Base-by-base conservation (phyloP, 2,329 filamentous ascomycete species). In the Phaeophleospora eucalypticola region DNA sequence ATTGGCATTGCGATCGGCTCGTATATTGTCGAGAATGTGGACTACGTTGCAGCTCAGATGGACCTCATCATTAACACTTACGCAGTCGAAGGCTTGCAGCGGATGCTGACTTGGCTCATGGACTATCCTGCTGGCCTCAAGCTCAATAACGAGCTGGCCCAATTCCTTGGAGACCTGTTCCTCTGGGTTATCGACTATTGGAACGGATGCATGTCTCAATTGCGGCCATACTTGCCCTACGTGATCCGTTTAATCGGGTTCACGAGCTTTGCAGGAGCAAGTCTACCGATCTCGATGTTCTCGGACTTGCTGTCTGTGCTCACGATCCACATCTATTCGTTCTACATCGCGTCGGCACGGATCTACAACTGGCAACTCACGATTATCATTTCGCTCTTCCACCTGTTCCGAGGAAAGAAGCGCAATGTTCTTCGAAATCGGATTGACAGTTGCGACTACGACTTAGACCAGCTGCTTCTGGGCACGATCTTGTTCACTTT, bases 361-460 rank as follows among this genome's bases (percentile, higher is more conserved):
- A 97, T 98, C 61, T 98, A 91, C 69, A 89, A 97, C 70, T 98
- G 93, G 93, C 93, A 98, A 69, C 82, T 98, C 51, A 95, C 87
- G 3, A 97, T 98, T 53, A 85, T 98, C 55, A 84, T 91, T 56
- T 97, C 91, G 9, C 82, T 98, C n/a, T 98, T 98, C 68, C 94
- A 98, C 66, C 82, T 98, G 8, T 98, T 98, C 65, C 87, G 91
- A 24, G 94, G 93, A 48, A 97, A 96, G 73, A 98, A 98, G 68
- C 86, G 95, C 65, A 98, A 98, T 58, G 86, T 98, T 14, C 80
- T 98, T 17, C 86, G 94, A 52, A 95, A 96, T 64, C 89, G 93
- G 70, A 97, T 98, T 61, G 93, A 98, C 66, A 95, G 90, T 38
- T 98, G 93, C 75, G 93, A 97, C 71, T 98, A 98, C 70, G 93